Evolutionary conservation across 2,329 filamentous ascomycete species (phyloP).

Genomic region (Fusarium temperatum): DNA sequence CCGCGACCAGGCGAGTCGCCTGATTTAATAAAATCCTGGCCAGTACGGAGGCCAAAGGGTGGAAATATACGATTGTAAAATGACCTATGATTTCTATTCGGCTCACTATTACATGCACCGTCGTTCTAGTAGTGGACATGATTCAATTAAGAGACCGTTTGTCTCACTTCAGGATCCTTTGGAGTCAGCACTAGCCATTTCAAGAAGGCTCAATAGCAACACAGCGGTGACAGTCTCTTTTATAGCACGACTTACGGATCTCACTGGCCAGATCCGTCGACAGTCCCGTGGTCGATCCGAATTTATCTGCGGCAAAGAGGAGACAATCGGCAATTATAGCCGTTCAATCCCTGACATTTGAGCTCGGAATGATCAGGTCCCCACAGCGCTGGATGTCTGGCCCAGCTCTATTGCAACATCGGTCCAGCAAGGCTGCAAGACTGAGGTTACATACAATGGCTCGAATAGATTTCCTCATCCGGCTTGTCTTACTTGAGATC

Average conservation of each 20-base stretch:
- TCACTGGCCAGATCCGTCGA: neutral
- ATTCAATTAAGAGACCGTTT: neutral
- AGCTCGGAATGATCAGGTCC: neutral
- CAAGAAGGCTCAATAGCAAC: neutral
- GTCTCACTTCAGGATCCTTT: neutral
- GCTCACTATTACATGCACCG: neutral
- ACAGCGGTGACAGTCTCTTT: neutral
- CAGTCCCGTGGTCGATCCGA: neutral
- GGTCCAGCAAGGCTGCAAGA: neutral
- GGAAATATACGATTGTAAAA: neutral
- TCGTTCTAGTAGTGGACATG: neutral
- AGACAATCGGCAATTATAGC: neutral
- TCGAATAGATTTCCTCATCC: neutral
- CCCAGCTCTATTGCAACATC: neutral
- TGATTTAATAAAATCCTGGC: neutral
- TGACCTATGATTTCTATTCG: neutral
- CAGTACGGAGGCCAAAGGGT: neutral
- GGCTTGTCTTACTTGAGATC: too few species aligned
- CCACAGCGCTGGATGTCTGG: neutral
- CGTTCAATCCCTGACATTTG: neutral
- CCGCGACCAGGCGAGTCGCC: neutral
- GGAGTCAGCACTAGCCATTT: neutral
- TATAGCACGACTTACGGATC: neutral
- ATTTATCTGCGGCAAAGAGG: neutral
- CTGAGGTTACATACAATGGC: neutral